Conservation (phyloP, 768 basidiomycete genomes). For the Boletus tylopilopsis region DNA sequence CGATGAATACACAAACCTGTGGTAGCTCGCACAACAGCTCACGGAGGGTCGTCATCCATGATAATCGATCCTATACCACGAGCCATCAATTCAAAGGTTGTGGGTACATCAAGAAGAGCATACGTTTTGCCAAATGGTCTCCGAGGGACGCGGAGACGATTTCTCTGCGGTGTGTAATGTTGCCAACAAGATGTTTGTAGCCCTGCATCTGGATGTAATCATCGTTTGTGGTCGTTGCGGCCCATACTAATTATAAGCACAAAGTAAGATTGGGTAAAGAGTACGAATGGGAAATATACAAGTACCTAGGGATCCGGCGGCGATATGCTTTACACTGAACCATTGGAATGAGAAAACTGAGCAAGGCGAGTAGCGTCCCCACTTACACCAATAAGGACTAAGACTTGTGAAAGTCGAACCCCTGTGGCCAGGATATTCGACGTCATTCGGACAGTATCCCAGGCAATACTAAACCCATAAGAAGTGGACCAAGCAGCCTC, state of each 20-base stretch:
- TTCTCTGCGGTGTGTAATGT: conserved; percentile 62
- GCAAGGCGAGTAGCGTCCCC: conserved; percentile 51
- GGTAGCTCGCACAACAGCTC: too few relatives aligned
- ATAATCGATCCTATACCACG: too few relatives aligned
- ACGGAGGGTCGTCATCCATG: too few relatives aligned
- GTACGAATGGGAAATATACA: background rate
- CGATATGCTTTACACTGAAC: conserved; percentile 20
- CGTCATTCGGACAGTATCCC: conserved; percentile 50
- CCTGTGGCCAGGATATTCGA: conserved; percentile 41
- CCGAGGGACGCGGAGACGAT: conserved; percentile 64
- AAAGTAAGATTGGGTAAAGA: background rate
- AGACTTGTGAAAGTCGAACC: conserved; percentile 55
- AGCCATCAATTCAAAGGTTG: background rate
- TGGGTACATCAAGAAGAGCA: conserved; percentile 11
- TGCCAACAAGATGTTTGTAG: conserved; percentile 52
- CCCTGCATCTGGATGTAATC: conserved; percentile 66
- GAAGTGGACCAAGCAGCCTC: conserved; percentile 49
- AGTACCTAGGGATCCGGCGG: conserved; percentile 31
- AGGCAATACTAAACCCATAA: conserved; percentile 48
- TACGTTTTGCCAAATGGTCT: conserved; percentile 51
- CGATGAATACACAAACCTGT: too few relatives aligned
- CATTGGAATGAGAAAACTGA: conserved; percentile 53
- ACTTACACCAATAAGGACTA: conserved; percentile 63
- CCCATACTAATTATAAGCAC: conserved; percentile 48
- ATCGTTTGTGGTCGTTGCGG: conserved; percentile 61